Evolutionary conservation across 2,329 filamentous ascomycete genomes (phyloP), one percentile per base, ranked within the genome.

Genomic region (Penicillium sp.): DNA sequence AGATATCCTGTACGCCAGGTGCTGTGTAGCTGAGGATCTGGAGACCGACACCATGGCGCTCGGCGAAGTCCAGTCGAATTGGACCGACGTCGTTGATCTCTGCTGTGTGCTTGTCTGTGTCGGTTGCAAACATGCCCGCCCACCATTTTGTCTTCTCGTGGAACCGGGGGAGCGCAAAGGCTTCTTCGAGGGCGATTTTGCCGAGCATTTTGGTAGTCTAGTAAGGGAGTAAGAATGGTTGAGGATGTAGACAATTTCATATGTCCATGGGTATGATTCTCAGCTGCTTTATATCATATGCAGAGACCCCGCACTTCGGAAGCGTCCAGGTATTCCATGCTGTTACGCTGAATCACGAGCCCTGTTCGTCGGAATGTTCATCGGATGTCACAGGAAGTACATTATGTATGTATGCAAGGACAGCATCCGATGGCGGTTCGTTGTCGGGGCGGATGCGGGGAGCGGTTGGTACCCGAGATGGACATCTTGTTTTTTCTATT

Each of bases 171-270:
- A 86, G 77, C 59, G 81, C 82, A 61, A 86, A 87, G 15, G 84
- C 84, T 73, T 87, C 85, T 69, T 87, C 85, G 23, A 87, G 76
- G 13, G 82, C 82, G 57, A 87, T 79, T 62, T 88, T 87, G 59
- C 85, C 85, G 13, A 80, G 72, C 83, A 86, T 86, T 25, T 45
- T 67, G 66, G 52, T 12, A 47, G 17, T 43, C 10, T 31, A 23
- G n/a, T 31, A 13, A 31, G 37, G 7, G 25, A 12, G 12, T 37
- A 23, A 38, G 45, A 49, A 25, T 4, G 33, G 7, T 25, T 29
- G 25, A 17, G 50, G 13, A 48, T 38, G 17, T 37, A 19, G 15
- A 38, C 17, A 38, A 50, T 38, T 19, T 17, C 17, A 21, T 21
- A 21, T 5, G 17, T 9, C 17, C 15, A 21, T 4, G n/a, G 7